A percentile compares a stretch with the other conserved stretches of the same genome.
Evolutionary conservation across 371 early-diverging fungal genomes (phyloP).

Genomic region (Umbelopsis sp.): DNA sequence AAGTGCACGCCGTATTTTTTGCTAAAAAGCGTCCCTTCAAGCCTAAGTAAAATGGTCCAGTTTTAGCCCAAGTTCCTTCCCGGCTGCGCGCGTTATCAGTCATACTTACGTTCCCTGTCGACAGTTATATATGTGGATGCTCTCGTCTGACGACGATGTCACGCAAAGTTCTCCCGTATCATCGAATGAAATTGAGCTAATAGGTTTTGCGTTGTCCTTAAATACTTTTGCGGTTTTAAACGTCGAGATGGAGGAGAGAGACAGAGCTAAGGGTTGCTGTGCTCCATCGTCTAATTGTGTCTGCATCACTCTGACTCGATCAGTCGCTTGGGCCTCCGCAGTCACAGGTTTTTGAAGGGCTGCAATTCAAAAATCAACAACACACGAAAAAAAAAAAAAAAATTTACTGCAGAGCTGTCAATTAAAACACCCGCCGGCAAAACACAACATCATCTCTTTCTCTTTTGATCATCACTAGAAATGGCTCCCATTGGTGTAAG

Average conservation of each 20-base stretch:
- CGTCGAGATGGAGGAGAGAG: slow-evolving; percentile 36
- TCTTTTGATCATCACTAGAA: slow-evolving; percentile 16
- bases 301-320: slow-evolving; percentile 9
- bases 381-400: background rate
- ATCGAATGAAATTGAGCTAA: slow-evolving; percentile 82
- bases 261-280: slow-evolving; percentile 23
- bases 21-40: slow-evolving; percentile 66
- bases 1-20: slow-evolving; percentile 90
- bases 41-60: slow-evolving; percentile 29
- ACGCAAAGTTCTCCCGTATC: slow-evolving; percentile 71
- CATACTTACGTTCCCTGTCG: slow-evolving; percentile 68
- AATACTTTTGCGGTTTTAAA: slow-evolving; percentile 67
- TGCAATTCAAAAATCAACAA: background rate
- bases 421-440: background rate
- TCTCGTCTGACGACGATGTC: slow-evolving; percentile 81
- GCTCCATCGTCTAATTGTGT: slow-evolving; percentile 9
- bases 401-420: background rate
- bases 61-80: background rate
- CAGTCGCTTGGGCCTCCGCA: background rate
- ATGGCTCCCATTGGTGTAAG: slow-evolving; percentile 37
- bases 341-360: background rate
- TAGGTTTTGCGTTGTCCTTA: slow-evolving; percentile 62
- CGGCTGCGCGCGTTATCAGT: background rate
- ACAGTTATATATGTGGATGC: slow-evolving; percentile 80
- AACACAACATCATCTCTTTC: background rate